Evolutionary conservation across 441 rosid genomes (phyloP).

Genomic region (Iberis amara): DNA sequence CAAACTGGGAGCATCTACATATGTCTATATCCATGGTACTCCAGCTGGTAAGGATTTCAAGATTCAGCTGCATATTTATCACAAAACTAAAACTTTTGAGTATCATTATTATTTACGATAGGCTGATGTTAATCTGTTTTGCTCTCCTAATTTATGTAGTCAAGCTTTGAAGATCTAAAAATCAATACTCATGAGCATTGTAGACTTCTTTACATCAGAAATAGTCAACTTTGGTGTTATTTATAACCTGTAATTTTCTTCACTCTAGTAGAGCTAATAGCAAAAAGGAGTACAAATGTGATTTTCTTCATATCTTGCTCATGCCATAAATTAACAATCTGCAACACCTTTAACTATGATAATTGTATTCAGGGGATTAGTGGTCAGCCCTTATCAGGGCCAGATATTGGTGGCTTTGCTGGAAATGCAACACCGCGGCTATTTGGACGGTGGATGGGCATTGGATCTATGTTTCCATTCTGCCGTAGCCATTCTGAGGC

Average conservation of each 20-base stretch:
- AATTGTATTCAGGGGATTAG: constrained; percentile 69
- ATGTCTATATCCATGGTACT: constrained; percentile 90
- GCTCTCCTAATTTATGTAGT: neutral
- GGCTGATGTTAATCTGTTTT: neutral
- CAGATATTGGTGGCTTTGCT: constrained; percentile 94
- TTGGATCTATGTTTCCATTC: constrained; percentile 96
- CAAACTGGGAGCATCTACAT: constrained; percentile 91
- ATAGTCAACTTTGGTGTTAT: neutral
- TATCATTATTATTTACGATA: too few species aligned
- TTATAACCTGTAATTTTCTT: neutral
- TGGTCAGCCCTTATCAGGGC: constrained; percentile 95
- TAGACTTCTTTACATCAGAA: neutral
- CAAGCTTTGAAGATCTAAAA: neutral
- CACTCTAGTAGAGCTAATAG: constrained; percentile 4
- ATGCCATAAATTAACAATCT: neutral
- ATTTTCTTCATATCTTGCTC: too few species aligned
- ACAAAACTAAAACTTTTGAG: neutral
- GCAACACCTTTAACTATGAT: constrained; percentile 19
- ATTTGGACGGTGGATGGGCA: constrained; percentile 95
- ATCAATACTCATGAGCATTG: neutral
- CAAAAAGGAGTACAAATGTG: neutral
- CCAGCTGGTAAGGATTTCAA: constrained; percentile 66
- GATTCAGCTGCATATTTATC: constrained; percentile 14
- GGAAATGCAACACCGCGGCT: constrained; percentile 91
- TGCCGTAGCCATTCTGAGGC: constrained; percentile 86